Evolutionary conservation across 768 basidiomycete species (phyloP), one percentile per base, ranked within the genome.

Genomic region (Rhodocollybia butyracea): DNA sequence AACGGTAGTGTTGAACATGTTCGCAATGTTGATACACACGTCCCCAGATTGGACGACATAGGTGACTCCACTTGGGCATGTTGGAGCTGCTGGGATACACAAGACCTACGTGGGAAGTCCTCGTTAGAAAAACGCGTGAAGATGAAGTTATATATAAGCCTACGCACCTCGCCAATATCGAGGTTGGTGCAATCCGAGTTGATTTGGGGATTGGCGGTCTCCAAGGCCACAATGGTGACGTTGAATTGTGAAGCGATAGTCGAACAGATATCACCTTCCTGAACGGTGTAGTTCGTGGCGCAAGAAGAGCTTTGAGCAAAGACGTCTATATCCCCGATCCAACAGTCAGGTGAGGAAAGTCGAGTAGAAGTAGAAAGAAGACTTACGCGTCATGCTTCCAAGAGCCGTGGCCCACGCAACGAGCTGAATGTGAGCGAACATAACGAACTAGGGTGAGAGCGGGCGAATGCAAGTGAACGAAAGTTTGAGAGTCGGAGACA

Each of bases 11-110:
- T 50, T 50, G 48, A 50, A 50, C 48, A 50, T 50, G 22, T 50
- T 24, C 22, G 48, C 48, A 22, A 50, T 50, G 11, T 50, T 13
- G 13, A 50, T 50, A 26, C 48, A 50, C 15, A 50, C 48, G n/a
- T 50, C 48, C 1, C 48, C 48, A 50, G 8, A 31, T 38, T 50
- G 34, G 48, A 50, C 48, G 31, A 50, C 48, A 17, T 50, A 50
- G 21, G 48, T 50, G 4, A 50, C 34, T 8, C 34, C 34, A 24
- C 48, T 50, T 13, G 48, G 32, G 22, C 48, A 50, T 12, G 10
- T 21, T 34, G 48, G n/a, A 50, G 48, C 48, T 13, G 19, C 48
- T 3, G 48, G 48, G 13, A 50, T 50, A 22, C 48, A 50, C n/a
- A 50, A 12, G 24, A 50, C 34, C 48, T 50, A 5, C 6, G 22